Base-by-base conservation (phyloP, 1,284 basidiomycete species). In the Cystobasidium sp. region DNA sequence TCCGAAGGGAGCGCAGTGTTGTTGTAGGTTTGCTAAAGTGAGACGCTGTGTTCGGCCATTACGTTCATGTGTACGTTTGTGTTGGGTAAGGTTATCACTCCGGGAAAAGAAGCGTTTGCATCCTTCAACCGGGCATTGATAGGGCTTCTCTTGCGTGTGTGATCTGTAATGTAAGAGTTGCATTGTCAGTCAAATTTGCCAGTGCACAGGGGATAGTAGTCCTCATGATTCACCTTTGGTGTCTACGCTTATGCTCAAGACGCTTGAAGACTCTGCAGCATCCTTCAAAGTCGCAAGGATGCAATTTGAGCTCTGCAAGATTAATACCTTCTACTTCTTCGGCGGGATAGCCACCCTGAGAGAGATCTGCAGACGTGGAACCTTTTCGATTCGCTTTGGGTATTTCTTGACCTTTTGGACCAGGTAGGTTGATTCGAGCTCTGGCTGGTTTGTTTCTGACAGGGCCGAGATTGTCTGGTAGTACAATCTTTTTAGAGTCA, bases 211-310 rank as follows among this genome's bases (percentile, higher is more conserved):
- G n/a, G n/a, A n/a, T n/a, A n/a, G n/a, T n/a, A n/a, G n/a, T n/a
- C n/a, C n/a, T n/a, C n/a, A n/a, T n/a, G 39, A 39, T 52, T 44
- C 37, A 61, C 68, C 68, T 59, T 31, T 61, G 24, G 46, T 70
- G 68, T 59, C 68, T 59, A 5, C 68, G 55, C 44, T 70, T 59
- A 20, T 70, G 68, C 24, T 70, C 68, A 8, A 62, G 31, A 22
- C 68, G 55, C 58, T 70, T 70, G 58, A 70, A 70, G 2, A 61
- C 55, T 39, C 68, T 47, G 22, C 47, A 43, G 46, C 68, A 70
- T 24, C 68, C 68, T 47, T 59, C 44, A 39, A 70, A 70, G n/a
- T 70, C 68, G n/a, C 68, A 70, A 39, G 68, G 55, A 41, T 70
- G 52, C 18, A 68, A 18, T 56, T 49, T 62, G 39, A 47, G 59